Conservation (phyloP, 1,284 basidiomycete species). For the Veloporphyrellus conicus region DNA sequence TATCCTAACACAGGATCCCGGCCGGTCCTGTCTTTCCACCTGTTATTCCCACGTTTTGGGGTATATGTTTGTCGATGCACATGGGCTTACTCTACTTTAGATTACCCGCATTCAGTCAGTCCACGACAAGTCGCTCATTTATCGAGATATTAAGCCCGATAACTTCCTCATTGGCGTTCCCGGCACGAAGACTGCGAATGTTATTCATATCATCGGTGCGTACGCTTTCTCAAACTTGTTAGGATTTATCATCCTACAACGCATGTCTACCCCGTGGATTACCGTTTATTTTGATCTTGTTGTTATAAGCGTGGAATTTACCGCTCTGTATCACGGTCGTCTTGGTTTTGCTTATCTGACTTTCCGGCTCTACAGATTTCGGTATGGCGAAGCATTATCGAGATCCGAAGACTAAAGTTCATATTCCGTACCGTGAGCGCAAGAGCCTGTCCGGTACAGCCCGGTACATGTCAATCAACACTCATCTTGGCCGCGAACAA, state of each 20-base stretch:
- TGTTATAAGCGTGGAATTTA: conserved; percentile 5
- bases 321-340: conserved; percentile 1
- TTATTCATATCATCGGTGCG: conserved; percentile 86
- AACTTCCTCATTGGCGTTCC: conserved; percentile 97
- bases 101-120: conserved; percentile 96
- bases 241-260: background rate
- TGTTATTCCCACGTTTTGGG: background rate
- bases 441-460: conserved; percentile 97
- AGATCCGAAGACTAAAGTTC: conserved; percentile 95
- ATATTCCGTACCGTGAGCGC: conserved; percentile 98
- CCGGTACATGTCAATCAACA: conserved; percentile 99
- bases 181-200: conserved; percentile 86
- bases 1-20: background rate
- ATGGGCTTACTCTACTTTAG: conserved; percentile 41
- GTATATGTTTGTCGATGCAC: background rate
- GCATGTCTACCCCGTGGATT: conserved; percentile 2
- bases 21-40: background rate
- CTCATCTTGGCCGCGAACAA: conserved; percentile 88
- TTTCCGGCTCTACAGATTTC: conserved; percentile 60
- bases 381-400: conserved; percentile 99
- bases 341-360: conserved; percentile 12
- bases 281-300: conserved; percentile 1
- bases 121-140: conserved; percentile 97
- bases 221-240: conserved; percentile 10
- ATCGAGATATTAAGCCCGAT: conserved; percentile 99